These are phyloP conservation scores for Neopestalotiopsis sp. DNA, from an alignment of 2,329 filamentous ascomycete genomes.

Conservation along the genomic window DNA sequence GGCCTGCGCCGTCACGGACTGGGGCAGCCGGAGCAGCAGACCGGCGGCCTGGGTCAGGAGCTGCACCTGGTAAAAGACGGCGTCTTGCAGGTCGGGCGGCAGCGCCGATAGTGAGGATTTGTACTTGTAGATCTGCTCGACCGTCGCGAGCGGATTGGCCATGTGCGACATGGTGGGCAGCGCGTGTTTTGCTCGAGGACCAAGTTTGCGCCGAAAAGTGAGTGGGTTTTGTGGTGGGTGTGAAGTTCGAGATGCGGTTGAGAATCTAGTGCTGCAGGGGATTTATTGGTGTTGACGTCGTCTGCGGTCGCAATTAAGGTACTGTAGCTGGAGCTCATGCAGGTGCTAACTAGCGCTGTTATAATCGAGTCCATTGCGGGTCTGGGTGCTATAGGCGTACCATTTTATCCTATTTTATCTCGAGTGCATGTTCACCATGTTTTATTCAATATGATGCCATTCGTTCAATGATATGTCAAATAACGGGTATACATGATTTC, in stretches of 20 bases:
- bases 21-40: slow-evolving; percentile 80
- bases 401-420: too few relatives aligned
- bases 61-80: slow-evolving; percentile 73
- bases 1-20: slow-evolving; percentile 84
- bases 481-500: too few relatives aligned
- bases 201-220: neutral
- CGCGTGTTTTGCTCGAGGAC: neutral
- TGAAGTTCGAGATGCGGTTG: neutral
- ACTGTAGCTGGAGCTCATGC: neutral
- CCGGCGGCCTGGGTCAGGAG: slow-evolving; percentile 79
- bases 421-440: too few relatives aligned
- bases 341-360: too few relatives aligned
- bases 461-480: too few relatives aligned
- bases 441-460: too few relatives aligned
- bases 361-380: too few relatives aligned
- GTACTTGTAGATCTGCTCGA: slow-evolving; percentile 69
- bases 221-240: neutral
- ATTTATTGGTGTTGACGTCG: slow-evolving; percentile 8
- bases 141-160: slow-evolving; percentile 73
- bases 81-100: slow-evolving; percentile 72
- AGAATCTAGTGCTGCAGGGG: neutral
- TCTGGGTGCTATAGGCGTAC: too few relatives aligned
- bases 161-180: slow-evolving; percentile 60
- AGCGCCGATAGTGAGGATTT: slow-evolving; percentile 58
- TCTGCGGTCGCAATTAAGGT: neutral